Base-by-base conservation (phyloP, 371 early-diverging fungal genomes). In the Parasitella parasitica region DNA sequence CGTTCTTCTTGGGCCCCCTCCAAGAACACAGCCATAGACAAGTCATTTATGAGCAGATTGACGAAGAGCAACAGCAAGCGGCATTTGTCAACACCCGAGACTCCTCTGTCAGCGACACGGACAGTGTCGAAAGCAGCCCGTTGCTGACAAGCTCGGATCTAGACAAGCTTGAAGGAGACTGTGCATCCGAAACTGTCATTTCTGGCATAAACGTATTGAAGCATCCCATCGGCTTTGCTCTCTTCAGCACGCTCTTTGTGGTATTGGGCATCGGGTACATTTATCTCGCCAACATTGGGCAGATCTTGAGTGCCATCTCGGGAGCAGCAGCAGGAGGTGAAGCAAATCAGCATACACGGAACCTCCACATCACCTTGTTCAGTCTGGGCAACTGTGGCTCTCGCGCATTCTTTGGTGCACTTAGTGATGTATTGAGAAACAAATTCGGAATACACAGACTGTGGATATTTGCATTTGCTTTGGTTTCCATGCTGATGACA, bases 341-440 rank as follows among this genome's bases (percentile, higher is more conserved):
- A 6, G 32, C 61, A 0, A 63, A 27, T 41, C 73, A 70, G 61
- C 74, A 74, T 64, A 60, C 69, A 37, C 69, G 70, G 38, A 83
- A 69, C 57, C 27, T 66, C 36, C 80, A 70, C 61, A 82, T 71
- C 60, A 76, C 73, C 3, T 24, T 77, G 4, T 80, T 76, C 26
- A 82, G 76, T 57, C 50, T 77, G 16, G 74, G 76, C 36, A 85
- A 80, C 58, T 81, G 82, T 65, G 64, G 57, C 13, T 75, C 81
- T 2, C 57, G 80, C 22, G 74, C 78, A 56, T 32, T 77, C 28
- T 64, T 77, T 61, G 72, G 84, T 54, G 62, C 75, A 35, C 37
- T 77, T 52, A 65, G 75, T 57, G 78, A 85, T 63, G 8, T 81
- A 52, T 24, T 77, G 51, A 66, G 77, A 35, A 51, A 75, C 18